A percentile compares a stretch with the other conserved stretches of the same genome.
Conservation (phyloP, 2,329 filamentous ascomycete genomes). For the Pseudopithomyces chartarum region DNA sequence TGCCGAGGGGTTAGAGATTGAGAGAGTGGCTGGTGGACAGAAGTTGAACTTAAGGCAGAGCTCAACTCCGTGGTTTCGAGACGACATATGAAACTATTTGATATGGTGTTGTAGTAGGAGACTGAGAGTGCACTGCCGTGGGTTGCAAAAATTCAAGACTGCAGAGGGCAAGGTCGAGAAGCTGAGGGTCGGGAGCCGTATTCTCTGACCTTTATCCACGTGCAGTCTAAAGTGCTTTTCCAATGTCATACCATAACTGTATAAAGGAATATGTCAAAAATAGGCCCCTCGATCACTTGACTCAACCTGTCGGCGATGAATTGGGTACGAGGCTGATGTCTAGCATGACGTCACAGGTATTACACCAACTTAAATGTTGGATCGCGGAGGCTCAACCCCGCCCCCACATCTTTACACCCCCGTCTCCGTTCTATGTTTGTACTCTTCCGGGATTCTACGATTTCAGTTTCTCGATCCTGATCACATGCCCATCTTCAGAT, state of each 20-base stretch:
- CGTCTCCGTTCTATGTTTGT: slow-evolving; percentile 5
- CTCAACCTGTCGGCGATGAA: slow-evolving; percentile 5
- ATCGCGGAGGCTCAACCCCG: slow-evolving; percentile 1
- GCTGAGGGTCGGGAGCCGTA: slow-evolving; percentile 5
- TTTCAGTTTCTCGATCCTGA: slow-evolving; percentile 7
- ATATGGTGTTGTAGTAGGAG: slow-evolving; percentile 13
- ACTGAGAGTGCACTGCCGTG: slow-evolving; percentile 4
- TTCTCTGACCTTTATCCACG: slow-evolving; percentile 7
- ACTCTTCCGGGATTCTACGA: slow-evolving; percentile 6
- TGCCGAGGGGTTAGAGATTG: slow-evolving; percentile 13
- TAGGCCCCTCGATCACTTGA: slow-evolving; percentile 1
- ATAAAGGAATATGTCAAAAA: slow-evolving; percentile 1
- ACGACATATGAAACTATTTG: slow-evolving; percentile 12
- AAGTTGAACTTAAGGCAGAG: slow-evolving; percentile 14
- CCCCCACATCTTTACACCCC: slow-evolving; percentile 6
- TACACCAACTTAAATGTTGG: slow-evolving; percentile 1
- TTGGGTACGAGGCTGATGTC: slow-evolving; percentile 1
- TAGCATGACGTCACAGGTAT: slow-evolving; percentile 6
- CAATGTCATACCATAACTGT: neutral
- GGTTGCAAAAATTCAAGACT: slow-evolving; percentile 7
- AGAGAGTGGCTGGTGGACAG: slow-evolving; percentile 12
- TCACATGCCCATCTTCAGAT: slow-evolving; percentile 6
- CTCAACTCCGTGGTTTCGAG: slow-evolving; percentile 12
- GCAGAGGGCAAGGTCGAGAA: slow-evolving; percentile 6
- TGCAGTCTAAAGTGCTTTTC: slow-evolving; percentile 7